Percentiles rank a stretch among this genome's conserved stretches.
phyloP scores from a whole-genome alignment of 139 green algal genomes.

The Mesostigma viride region DNA sequence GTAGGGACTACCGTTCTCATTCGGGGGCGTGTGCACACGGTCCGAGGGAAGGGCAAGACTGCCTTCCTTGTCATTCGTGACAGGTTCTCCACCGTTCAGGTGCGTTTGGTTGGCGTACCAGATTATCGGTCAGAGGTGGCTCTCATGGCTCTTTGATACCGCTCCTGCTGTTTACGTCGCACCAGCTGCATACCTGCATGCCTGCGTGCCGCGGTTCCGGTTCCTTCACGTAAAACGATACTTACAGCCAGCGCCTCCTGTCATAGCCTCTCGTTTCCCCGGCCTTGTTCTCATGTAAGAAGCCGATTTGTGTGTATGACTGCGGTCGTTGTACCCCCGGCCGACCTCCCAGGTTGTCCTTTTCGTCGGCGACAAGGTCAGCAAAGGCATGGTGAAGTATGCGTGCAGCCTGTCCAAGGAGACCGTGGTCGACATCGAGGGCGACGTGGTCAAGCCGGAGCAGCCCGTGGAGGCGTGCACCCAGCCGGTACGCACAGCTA shows the following conservation, averaged over 20 bases:
- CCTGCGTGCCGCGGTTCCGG: background rate
- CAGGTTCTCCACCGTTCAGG: conserved; percentile 69
- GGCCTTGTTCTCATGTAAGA: too few species aligned
- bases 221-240: background rate
- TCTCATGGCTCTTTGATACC: background rate
- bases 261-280: too few species aligned
- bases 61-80: conserved; percentile 89
- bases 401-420: conserved; percentile 72
- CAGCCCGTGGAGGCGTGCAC: conserved; percentile 63
- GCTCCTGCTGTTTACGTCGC: background rate
- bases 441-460: conserved; percentile 44
- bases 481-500: conserved; percentile 57
- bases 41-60: conserved; percentile 88
- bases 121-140: background rate
- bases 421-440: conserved; percentile 85
- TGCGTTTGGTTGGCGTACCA: conserved; percentile 24
- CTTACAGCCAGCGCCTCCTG: too few species aligned
- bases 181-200: background rate
- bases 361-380: conserved; percentile 75
- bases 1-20: conserved; percentile 24
- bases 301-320: background rate
- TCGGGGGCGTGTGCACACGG: conserved; percentile 61
- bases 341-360: conserved; percentile 63
- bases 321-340: too few species aligned
- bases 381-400: conserved; percentile 96